Evolutionary conservation across 257 asterid genomes (phyloP).

Genomic region (Anisodus acutangulus): DNA sequence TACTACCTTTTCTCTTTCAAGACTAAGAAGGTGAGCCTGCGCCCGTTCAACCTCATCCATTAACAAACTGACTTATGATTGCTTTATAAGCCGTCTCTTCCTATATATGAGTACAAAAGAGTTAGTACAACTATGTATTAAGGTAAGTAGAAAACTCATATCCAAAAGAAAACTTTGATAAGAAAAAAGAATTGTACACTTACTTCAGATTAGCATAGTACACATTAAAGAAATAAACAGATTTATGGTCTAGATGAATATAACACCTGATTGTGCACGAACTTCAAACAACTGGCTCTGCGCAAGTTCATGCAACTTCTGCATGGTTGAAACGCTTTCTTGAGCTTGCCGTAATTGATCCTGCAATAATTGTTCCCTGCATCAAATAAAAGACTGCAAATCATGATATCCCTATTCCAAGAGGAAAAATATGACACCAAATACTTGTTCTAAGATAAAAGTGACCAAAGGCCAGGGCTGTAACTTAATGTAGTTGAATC

Average conservation of each 20-base stretch:
- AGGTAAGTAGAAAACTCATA: not conserved
- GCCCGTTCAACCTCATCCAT: constrained; percentile 98
- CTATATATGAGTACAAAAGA: constrained; percentile 42
- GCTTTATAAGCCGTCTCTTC: constrained; percentile 86
- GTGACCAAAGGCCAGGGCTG: not conserved
- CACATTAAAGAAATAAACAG: not conserved
- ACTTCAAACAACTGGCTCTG: constrained; percentile 95
- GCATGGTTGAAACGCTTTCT: constrained; percentile 91
- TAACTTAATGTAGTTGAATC: not conserved
- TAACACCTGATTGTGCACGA: constrained; percentile 93
- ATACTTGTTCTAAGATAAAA: not conserved
- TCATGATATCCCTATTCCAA: constrained; percentile 20
- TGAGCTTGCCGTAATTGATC: constrained; percentile 94
- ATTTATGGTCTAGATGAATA: constrained; percentile 18
- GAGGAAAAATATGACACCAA: not conserved
- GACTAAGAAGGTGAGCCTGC: constrained; percentile 87
- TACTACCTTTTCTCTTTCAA: constrained; percentile 92
- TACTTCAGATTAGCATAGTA: not conserved
- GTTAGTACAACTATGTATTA: not conserved
- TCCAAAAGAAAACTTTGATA: not conserved
- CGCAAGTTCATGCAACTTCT: constrained; percentile 91
- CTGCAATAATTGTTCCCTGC: constrained; percentile 83
- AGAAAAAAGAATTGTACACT: not conserved
- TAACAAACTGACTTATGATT: constrained; percentile 84
- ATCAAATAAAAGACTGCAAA: constrained; percentile 38